Conservation (phyloP, 1,284 basidiomycete species). For the Ganoderma resinaceum region DNA sequence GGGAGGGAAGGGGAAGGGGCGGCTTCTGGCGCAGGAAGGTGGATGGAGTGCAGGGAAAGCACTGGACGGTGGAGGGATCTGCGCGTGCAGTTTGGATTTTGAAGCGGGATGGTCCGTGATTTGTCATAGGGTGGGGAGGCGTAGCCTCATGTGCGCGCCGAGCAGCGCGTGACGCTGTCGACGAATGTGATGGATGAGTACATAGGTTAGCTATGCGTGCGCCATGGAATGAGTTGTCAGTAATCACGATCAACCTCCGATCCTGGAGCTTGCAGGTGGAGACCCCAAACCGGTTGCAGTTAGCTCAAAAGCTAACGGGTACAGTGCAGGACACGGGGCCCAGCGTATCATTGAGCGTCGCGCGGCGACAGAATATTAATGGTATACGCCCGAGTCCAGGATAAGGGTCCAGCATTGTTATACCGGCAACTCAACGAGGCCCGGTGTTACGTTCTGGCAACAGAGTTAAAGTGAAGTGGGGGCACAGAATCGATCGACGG, state of each 20-base stretch:
- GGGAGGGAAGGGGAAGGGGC: not conserved
- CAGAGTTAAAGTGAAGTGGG: conserved; percentile 5
- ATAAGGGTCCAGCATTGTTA: not conserved
- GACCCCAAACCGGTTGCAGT: not conserved
- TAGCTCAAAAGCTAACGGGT: not conserved
- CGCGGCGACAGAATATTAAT: not conserved
- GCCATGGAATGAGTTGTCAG: not conserved
- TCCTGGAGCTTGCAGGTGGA: not conserved
- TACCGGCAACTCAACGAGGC: conserved; percentile 3
- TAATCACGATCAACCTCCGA: not conserved
- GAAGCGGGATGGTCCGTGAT: conserved; percentile 1
- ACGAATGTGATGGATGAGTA: not conserved
- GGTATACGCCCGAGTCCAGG: not conserved
- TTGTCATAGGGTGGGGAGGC: not conserved
- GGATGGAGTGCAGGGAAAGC: not conserved
- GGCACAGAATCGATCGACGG: conserved; percentile 1
- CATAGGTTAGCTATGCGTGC: not conserved
- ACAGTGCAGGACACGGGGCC: not conserved
- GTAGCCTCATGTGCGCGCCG: not conserved
- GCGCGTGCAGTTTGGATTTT: not conserved
- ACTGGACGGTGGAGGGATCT: not conserved
- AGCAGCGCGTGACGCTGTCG: not conserved
- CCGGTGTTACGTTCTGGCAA: conserved; percentile 1
- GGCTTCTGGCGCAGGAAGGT: conserved; percentile 2
- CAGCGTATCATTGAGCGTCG: not conserved